phyloP scores from a whole-genome alignment of 192 early-diverging fungal species.

The Umbelopsis sp. region DNA sequence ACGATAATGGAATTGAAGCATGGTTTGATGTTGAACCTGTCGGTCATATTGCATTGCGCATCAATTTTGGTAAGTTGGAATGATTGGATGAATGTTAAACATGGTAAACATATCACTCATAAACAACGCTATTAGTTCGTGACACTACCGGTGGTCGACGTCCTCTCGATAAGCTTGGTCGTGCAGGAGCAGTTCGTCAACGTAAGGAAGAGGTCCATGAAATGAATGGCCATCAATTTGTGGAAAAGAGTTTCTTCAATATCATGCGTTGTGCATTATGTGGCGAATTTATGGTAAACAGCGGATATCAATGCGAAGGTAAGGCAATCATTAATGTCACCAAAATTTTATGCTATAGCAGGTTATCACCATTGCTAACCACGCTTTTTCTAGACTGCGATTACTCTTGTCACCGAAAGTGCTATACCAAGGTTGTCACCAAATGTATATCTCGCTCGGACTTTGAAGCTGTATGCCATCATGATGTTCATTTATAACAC shows the following conservation, averaged over 20 bases:
- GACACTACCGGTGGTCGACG: conserved; percentile 53
- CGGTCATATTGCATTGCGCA: conserved; percentile 83
- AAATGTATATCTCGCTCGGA: conserved; percentile 85
- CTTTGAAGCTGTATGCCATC: conserved; percentile 46
- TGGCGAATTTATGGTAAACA: conserved; percentile 89
- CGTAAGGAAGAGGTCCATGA: conserved; percentile 82
- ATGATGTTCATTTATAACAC: not conserved
- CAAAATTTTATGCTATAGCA: not conserved
- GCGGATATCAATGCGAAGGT: conserved; percentile 93
- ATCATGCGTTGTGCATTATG: conserved; percentile 99
- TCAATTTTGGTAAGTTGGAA: conserved; percentile 75
- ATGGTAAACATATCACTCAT: not conserved
- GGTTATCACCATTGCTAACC: not conserved
- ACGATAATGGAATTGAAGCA: conserved; percentile 64
- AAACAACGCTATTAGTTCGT: conserved; percentile 40
- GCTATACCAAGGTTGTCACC: conserved; percentile 78
- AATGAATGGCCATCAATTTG: conserved; percentile 94
- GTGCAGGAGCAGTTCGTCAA: conserved; percentile 76
- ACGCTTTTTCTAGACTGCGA: conserved; percentile 72
- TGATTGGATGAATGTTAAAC: no score
- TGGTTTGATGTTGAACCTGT: conserved; percentile 94
- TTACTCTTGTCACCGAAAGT: conserved; percentile 92
- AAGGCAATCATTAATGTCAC: not conserved
- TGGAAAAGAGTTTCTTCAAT: conserved; percentile 87
- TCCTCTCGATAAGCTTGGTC: conserved; percentile 65